Percentiles rank a stretch among this genome's conserved stretches.
Evolutionary conservation across 140 eudicot species (phyloP).

Genomic region (Flaveria floridana): DNA sequence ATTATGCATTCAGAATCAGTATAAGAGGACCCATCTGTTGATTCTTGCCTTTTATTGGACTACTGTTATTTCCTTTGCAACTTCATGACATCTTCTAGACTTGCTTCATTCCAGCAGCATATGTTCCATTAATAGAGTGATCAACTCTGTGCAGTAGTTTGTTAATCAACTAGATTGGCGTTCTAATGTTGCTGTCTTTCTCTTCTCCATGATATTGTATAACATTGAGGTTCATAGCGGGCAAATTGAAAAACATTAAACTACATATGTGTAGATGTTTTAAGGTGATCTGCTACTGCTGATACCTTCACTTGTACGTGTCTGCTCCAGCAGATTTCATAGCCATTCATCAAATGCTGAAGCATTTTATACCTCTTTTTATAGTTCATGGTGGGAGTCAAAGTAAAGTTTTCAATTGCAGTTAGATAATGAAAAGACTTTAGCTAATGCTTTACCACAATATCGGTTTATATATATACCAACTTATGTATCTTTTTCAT

Average conservation of each 20-base stretch:
- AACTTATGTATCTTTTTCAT: constrained; percentile 4
- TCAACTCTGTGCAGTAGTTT: constrained; percentile 15
- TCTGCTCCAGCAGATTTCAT: constrained; percentile 10
- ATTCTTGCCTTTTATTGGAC: constrained; percentile 4
- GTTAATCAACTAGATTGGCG: background rate
- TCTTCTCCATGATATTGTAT: constrained; percentile 4
- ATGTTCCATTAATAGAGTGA: constrained; percentile 2
- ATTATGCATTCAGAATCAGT: background rate
- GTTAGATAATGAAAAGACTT: background rate
- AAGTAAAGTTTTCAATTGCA: background rate
- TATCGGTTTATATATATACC: background rate
- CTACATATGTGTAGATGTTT: background rate
- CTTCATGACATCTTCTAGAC: constrained; percentile 6
- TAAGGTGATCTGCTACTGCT: constrained; percentile 22
- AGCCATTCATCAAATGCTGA: background rate
- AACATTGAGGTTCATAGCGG: constrained; percentile 14
- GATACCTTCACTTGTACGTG: constrained; percentile 3
- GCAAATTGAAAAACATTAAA: constrained; percentile 15
- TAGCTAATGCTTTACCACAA: constrained; percentile 1
- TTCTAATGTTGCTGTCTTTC: constrained; percentile 11
- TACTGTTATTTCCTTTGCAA: background rate
- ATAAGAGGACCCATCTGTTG: constrained; percentile 17
- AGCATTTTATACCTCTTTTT: background rate
- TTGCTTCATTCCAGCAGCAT: constrained; percentile 23
- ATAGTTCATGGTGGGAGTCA: background rate